Conservation (phyloP, 2,329 filamentous ascomycete species). For the Ceratocystis albifundus region DNA sequence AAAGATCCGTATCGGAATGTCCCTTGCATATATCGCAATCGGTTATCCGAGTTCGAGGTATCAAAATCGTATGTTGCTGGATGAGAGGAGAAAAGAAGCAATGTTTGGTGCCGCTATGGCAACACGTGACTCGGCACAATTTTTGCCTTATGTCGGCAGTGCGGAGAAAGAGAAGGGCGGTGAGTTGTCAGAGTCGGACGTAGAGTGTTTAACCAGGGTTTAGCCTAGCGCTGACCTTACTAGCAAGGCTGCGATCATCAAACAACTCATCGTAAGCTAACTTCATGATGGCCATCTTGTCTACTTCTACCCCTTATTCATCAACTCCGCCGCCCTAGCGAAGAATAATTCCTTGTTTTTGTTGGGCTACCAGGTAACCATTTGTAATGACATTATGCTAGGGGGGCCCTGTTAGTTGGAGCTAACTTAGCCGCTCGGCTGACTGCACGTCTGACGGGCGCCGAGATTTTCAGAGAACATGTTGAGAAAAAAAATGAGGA, state of each 20-base stretch:
- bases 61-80: background rate
- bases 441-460: background rate
- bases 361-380: background rate
- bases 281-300: background rate
- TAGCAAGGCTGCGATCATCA: background rate
- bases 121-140: background rate
- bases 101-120: background rate
- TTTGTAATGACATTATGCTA: background rate
- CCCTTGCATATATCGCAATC: too few relatives aligned
- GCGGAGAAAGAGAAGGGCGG: background rate
- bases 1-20: too few relatives aligned
- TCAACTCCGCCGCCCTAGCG: background rate
- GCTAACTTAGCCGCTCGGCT: conserved; percentile 2
- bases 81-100: background rate
- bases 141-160: background rate
- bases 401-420: background rate
- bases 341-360: background rate
- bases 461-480: conserved; percentile 2
- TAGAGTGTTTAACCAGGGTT: background rate
- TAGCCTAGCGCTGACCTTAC: background rate
- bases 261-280: background rate
- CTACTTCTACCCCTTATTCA: background rate
- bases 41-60: background rate
- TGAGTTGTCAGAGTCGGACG: background rate
- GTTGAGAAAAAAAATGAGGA: background rate